These are phyloP conservation scores for Coffea canephora DNA, from an alignment of 257 asterid genomes.

Conservation along the genomic window DNA sequence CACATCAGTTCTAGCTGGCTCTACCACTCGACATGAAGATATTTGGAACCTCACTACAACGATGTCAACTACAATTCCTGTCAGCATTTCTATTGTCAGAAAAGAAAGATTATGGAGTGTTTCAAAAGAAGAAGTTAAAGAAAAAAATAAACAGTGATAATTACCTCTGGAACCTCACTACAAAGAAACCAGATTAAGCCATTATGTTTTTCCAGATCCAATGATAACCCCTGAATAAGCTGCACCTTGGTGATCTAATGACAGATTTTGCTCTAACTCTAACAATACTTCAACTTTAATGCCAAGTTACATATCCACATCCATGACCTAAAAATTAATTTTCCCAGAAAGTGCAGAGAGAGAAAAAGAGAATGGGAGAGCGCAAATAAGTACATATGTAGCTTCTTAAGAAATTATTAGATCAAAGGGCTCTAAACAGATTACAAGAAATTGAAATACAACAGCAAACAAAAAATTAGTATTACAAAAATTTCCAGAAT, in stretches of 20 bases:
- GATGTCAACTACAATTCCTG: not conserved
- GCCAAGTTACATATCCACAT: not conserved
- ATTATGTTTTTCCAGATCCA: constrained; percentile 3
- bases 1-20: not conserved
- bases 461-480: not conserved
- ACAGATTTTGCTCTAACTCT: not conserved
- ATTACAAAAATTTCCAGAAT: constrained; percentile 4
- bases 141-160: not conserved
- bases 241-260: not conserved
- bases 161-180: constrained; percentile 11
- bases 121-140: not conserved
- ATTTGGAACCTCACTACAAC: not conserved
- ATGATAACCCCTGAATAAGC: constrained; percentile 1
- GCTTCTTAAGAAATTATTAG: not conserved
- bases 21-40: not conserved
- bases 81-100: not conserved
- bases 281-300: not conserved
- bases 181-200: not conserved
- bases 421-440: not conserved
- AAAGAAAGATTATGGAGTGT: not conserved
- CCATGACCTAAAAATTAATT: not conserved
- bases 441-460: not conserved
- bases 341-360: not conserved
- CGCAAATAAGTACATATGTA: not conserved
- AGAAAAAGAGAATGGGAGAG: not conserved